Evolutionary conservation across 352 stramenopile species (phyloP).

Genomic region (Phytophthora pseudosyringae): DNA sequence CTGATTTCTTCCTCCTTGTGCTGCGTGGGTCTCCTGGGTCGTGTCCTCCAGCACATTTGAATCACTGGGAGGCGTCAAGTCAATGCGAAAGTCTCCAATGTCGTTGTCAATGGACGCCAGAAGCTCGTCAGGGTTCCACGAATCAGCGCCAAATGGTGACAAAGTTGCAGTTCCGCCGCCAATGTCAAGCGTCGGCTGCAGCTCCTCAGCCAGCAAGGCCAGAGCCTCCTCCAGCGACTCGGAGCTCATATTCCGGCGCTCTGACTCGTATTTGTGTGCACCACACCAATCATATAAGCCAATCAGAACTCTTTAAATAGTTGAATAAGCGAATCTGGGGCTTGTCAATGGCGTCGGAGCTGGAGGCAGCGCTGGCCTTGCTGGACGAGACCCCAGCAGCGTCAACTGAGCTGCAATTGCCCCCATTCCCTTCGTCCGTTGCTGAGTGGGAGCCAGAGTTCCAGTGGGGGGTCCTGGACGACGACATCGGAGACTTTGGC

Average conservation of each 20-base stretch:
- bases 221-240: constrained; percentile 23
- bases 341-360: constrained; percentile 3
- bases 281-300: background rate
- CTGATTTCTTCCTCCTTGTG: background rate
- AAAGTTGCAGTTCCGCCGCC: background rate
- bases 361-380: constrained; percentile 27
- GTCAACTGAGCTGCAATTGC: background rate
- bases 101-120: constrained; percentile 18
- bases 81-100: constrained; percentile 12
- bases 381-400: constrained; percentile 14
- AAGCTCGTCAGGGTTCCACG: constrained; percentile 19
- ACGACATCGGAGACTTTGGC: background rate
- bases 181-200: background rate
- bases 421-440: background rate
- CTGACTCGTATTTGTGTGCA: too few species aligned
- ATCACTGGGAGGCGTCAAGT: background rate
- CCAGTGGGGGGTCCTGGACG: constrained; percentile 1
- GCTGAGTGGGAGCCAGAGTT: background rate
- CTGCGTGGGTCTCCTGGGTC: background rate
- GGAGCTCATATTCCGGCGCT: constrained; percentile 9
- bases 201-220: constrained; percentile 16
- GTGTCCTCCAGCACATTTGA: too few species aligned
- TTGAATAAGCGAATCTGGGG: constrained; percentile 2
- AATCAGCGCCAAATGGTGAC: background rate
- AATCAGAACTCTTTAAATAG: constrained; percentile 8